Conservation (phyloP, 371 early-diverging fungal genomes). For the Paraphysoderma sedebokerense region DNA sequence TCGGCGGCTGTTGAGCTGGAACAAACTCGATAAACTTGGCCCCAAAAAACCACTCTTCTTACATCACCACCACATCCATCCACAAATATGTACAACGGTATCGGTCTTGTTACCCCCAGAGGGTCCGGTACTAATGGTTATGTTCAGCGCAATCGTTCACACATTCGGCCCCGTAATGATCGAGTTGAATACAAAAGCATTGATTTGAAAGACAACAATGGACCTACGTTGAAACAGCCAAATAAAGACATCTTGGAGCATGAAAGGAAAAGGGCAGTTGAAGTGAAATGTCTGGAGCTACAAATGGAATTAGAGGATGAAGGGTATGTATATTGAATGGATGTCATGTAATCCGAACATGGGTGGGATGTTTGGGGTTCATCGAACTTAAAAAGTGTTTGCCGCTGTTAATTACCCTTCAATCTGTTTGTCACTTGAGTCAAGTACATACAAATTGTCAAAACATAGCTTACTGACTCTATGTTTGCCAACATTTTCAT, state of each 20-base stretch:
- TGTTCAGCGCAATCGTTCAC: slow-evolving; percentile 73
- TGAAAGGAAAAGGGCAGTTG: slow-evolving; percentile 71
- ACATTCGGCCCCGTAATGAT: slow-evolving; percentile 30
- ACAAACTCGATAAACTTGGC: too few relatives aligned
- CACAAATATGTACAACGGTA: slow-evolving; percentile 66
- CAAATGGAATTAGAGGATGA: slow-evolving; percentile 63
- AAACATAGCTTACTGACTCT: too few relatives aligned
- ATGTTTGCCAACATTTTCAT: too few relatives aligned
- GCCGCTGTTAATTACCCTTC: slow-evolving; percentile 3
- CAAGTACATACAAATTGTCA: neutral
- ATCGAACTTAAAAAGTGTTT: slow-evolving; percentile 7
- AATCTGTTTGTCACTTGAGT: neutral
- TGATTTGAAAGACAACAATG: slow-evolving; percentile 3
- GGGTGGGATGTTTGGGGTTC: slow-evolving; percentile 9
- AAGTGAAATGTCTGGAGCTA: slow-evolving; percentile 63
- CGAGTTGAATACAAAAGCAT: slow-evolving; percentile 1
- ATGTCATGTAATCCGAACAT: neutral
- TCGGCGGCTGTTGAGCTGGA: too few relatives aligned
- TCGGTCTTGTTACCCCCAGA: slow-evolving; percentile 80
- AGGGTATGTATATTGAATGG: slow-evolving; percentile 24
- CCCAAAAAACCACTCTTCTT: too few relatives aligned
- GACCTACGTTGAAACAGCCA: slow-evolving; percentile 22
- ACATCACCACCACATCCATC: too few relatives aligned
- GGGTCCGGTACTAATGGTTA: slow-evolving; percentile 92
- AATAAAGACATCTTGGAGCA: slow-evolving; percentile 67